phyloP scores from a whole-genome alignment of 352 stramenopile species.

The Phytophthora uliginosa region DNA sequence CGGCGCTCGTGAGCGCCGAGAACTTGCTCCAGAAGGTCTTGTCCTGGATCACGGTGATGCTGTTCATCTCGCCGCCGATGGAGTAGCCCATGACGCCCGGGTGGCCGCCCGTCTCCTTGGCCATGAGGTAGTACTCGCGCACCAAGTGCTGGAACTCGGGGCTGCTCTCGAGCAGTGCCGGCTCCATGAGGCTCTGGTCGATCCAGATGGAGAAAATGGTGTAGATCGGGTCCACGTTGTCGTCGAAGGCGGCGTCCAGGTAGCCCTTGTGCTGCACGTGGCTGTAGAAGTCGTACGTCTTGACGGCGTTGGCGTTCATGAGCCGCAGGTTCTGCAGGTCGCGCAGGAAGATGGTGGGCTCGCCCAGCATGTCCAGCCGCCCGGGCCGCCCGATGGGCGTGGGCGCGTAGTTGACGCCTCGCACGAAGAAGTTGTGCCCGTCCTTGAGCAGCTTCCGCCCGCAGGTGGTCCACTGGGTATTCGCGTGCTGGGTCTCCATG shows the following conservation, averaged over 20 bases:
- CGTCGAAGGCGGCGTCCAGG: conserved; percentile 75
- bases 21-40: conserved; percentile 77
- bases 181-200: conserved; percentile 64
- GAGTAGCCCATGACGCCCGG: conserved; percentile 78
- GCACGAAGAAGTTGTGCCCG: conserved; percentile 70
- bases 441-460: conserved; percentile 73
- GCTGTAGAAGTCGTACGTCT: conserved; percentile 78
- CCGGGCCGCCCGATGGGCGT: conserved; percentile 68
- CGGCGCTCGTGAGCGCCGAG: conserved; percentile 50
- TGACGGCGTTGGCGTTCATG: conserved; percentile 83
- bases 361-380: conserved; percentile 63
- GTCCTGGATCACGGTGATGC: conserved; percentile 62
- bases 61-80: conserved; percentile 84
- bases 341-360: conserved; percentile 64
- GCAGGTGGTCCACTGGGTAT: conserved; percentile 73
- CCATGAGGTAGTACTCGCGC: conserved; percentile 73
- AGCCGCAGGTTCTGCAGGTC: conserved; percentile 73
- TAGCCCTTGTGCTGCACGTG: conserved; percentile 57
- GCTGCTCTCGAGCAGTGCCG: conserved; percentile 33
- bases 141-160: conserved; percentile 57
- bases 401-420: conserved; percentile 79
- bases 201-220: conserved; percentile 85
- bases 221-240: conserved; percentile 63
- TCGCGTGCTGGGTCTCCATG: conserved; percentile 28
- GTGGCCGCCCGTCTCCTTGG: conserved; percentile 56